Conservation (phyloP, 2,329 filamentous ascomycete genomes). For the Coniella lustricola region DNA sequence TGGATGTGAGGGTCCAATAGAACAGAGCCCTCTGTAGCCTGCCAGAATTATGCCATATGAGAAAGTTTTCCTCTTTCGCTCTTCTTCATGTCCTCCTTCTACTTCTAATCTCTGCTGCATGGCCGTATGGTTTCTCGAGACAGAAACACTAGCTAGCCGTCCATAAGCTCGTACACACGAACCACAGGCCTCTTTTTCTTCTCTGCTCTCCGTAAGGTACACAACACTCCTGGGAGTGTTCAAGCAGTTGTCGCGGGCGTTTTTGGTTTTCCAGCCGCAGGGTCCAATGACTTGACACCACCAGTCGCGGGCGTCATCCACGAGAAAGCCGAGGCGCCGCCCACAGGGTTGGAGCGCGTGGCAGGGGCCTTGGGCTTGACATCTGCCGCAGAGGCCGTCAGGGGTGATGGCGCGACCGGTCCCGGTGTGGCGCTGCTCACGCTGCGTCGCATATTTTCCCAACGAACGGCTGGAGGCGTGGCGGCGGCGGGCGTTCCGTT, state of each 20-base stretch:
- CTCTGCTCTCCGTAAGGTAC: too few relatives aligned
- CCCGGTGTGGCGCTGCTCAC: slow-evolving; percentile 26
- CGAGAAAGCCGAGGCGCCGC: slow-evolving; percentile 86
- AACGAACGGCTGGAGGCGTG: slow-evolving; percentile 30
- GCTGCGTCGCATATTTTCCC: slow-evolving; percentile 46
- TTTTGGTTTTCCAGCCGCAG: slow-evolving; percentile 32
- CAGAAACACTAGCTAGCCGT: too few relatives aligned
- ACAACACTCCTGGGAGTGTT: background rate
- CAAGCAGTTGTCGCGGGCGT: slow-evolving; percentile 24
- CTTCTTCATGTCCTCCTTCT: too few relatives aligned
- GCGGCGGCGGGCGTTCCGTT: slow-evolving; percentile 20
- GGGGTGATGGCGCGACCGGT: slow-evolving; percentile 20
- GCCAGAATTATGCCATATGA: background rate
- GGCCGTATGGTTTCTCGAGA: too few relatives aligned
- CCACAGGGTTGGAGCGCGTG: slow-evolving; percentile 65
- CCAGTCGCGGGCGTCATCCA: slow-evolving; percentile 63
- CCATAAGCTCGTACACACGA: too few relatives aligned
- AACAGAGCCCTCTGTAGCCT: too few relatives aligned
- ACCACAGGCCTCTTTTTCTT: too few relatives aligned
- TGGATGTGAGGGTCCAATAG: too few relatives aligned
- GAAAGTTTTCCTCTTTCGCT: background rate
- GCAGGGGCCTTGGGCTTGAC: slow-evolving; percentile 25
- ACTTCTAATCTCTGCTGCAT: too few relatives aligned
- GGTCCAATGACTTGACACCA: slow-evolving; percentile 8
- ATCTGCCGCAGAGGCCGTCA: slow-evolving; percentile 21